phyloP scores from a whole-genome alignment of 2,329 filamentous ascomycete species.

The Periconia sp. region DNA sequence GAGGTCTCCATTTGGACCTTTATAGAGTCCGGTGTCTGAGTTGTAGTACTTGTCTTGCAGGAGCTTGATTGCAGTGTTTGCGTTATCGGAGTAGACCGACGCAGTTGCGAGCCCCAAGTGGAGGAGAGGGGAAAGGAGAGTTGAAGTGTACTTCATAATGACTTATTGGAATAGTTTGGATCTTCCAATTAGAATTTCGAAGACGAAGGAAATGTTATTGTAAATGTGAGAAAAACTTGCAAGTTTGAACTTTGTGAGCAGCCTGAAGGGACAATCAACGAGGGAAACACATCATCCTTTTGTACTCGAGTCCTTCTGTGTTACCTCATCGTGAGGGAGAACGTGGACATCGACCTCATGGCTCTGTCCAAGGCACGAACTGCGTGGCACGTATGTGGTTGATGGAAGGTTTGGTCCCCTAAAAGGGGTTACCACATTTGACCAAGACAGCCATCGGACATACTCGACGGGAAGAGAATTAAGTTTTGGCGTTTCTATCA shows the following conservation, averaged over 20 bases:
- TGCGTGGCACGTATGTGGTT: neutral
- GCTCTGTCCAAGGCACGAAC: neutral
- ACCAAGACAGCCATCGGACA: neutral
- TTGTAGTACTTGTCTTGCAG: slow-evolving; percentile 38
- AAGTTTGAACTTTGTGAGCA: neutral
- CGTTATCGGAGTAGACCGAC: slow-evolving; percentile 31
- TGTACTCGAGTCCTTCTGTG: neutral
- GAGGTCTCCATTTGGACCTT: slow-evolving; percentile 22
- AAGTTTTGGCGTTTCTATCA: neutral
- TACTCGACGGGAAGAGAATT: neutral
- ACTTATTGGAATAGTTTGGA: neutral
- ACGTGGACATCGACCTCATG: neutral
- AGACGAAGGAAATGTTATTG: neutral
- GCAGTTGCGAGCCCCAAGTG: slow-evolving; percentile 1
- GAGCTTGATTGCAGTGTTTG: slow-evolving; percentile 27
- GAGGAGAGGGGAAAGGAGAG: slow-evolving; percentile 14
- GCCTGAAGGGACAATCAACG: neutral
- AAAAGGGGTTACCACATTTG: neutral
- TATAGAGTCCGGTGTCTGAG: slow-evolving; percentile 37
- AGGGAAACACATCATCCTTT: neutral
- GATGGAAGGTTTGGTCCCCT: neutral
- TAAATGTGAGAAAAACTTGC: neutral
- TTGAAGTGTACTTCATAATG: slow-evolving; percentile 23
- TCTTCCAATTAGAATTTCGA: neutral
- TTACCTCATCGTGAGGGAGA: neutral